Evolutionary conservation across 495 filamentous ascomycete species (phyloP).

Genomic region (Penicillium arizonense): DNA sequence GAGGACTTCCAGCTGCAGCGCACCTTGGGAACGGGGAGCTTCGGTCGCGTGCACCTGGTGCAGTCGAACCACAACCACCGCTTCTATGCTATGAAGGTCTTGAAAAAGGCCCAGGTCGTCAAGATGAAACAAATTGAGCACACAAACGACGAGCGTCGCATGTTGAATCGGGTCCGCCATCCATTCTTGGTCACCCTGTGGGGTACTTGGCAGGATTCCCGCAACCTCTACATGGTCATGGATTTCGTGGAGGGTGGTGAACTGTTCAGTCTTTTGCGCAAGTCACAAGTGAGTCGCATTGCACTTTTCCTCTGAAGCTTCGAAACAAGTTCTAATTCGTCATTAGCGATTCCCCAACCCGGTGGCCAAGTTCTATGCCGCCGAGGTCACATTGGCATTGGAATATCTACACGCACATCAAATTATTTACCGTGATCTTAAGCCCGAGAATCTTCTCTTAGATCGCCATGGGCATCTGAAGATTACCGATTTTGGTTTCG

Average conservation of each 20-base stretch:
- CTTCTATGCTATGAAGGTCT: slow-evolving; percentile 96
- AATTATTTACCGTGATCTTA: slow-evolving; percentile 97
- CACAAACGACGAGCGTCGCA: slow-evolving; percentile 93
- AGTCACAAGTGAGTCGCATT: slow-evolving; percentile 78
- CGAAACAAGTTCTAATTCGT: not conserved
- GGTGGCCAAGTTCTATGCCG: slow-evolving; percentile 98
- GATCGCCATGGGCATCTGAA: slow-evolving; percentile 97
- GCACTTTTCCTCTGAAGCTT: not conserved
- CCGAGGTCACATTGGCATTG: slow-evolving; percentile 90
- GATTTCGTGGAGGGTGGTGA: slow-evolving; percentile 99
- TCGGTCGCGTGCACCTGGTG: slow-evolving; percentile 92
- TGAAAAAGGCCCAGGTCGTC: slow-evolving; percentile 97
- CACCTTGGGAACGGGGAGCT: slow-evolving; percentile 94
- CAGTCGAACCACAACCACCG: slow-evolving; percentile 96
- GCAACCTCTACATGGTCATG: slow-evolving; percentile 99
- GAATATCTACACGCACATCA: slow-evolving; percentile 94
- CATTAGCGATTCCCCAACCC: slow-evolving; percentile 93
- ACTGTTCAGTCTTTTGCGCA: slow-evolving; percentile 89
- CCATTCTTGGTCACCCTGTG: slow-evolving; percentile 96
- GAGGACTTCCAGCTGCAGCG: slow-evolving; percentile 83
- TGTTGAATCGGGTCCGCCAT: slow-evolving; percentile 94
- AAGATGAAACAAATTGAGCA: slow-evolving; percentile 99
- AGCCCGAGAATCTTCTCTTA: slow-evolving; percentile 92
- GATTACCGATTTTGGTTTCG: slow-evolving; percentile 98
- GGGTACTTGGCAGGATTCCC: slow-evolving; percentile 95